Percentiles rank a stretch among this genome's conserved stretches.
These are phyloP conservation scores for Neofusicoccum cordaticola DNA, from an alignment of 2,329 filamentous ascomycete species.

Conservation along the genomic window DNA sequence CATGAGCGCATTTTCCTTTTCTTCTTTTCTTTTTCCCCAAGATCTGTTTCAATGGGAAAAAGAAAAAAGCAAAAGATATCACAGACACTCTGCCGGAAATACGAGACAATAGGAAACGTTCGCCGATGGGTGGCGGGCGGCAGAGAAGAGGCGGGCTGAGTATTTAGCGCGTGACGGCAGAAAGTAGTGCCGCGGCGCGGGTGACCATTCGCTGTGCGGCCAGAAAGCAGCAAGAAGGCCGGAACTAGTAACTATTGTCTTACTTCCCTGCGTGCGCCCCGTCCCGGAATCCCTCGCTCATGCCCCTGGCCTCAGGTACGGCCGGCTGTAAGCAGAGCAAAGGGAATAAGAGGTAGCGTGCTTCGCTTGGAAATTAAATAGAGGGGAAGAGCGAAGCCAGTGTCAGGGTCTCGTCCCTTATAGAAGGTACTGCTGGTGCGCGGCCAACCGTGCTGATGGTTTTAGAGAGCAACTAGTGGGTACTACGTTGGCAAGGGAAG, in stretches of 20 bases:
- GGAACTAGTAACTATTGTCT: conserved; percentile 3
- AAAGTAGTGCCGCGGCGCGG: neutral
- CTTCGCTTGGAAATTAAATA: neutral
- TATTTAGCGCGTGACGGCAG: neutral
- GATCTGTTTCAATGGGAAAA: neutral
- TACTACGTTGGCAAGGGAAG: neutral
- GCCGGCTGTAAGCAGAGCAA: neutral
- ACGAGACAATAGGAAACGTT: too few species aligned
- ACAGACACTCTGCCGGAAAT: neutral
- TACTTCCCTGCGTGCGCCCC: neutral
- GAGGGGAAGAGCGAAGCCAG: neutral
- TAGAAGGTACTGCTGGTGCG: too few species aligned
- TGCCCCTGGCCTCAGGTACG: neutral
- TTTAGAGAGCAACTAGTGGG: neutral
- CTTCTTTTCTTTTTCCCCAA: neutral
- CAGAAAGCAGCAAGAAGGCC: conserved; percentile 4
- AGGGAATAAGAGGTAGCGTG: too few species aligned
- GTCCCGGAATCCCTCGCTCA: neutral
- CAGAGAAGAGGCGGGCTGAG: neutral
- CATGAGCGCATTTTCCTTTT: neutral
- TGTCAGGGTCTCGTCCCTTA: neutral
- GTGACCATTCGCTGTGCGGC: neutral
- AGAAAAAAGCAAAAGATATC: neutral
- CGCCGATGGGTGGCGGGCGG: too few species aligned
- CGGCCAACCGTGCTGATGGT: too few species aligned